These are phyloP conservation scores for Phytophthora pseudosyringae DNA, from an alignment of 352 stramenopile species.

Conservation along the genomic window DNA sequence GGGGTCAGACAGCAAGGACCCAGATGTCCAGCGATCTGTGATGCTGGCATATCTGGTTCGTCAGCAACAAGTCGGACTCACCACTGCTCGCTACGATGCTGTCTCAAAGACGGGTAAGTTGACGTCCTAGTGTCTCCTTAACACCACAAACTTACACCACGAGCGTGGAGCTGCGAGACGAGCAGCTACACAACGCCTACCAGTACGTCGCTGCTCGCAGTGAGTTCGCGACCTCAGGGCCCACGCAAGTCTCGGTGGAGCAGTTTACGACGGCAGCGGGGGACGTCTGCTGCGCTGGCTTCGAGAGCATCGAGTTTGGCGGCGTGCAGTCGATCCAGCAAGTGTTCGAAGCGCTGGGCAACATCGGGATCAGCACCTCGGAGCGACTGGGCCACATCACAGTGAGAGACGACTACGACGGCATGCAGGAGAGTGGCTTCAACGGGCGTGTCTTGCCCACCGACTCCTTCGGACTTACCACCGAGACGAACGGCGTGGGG, in stretches of 20 bases:
- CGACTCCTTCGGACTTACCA: slow-evolving; percentile 29
- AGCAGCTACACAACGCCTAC: slow-evolving; percentile 34
- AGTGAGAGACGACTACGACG: slow-evolving; percentile 51
- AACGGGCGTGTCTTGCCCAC: slow-evolving; percentile 40
- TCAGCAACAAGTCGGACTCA: background rate
- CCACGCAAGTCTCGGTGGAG: slow-evolving; percentile 36
- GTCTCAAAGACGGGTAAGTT: background rate
- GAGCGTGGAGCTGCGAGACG: slow-evolving; percentile 21
- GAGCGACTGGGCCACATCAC: slow-evolving; percentile 45
- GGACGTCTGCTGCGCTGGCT: slow-evolving; percentile 37
- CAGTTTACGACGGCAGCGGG: slow-evolving; percentile 29
- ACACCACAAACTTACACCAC: too few relatives aligned
- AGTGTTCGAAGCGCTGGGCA: slow-evolving; percentile 48
- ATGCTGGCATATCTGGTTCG: background rate
- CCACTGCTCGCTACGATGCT: background rate
- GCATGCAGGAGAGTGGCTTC: slow-evolving; percentile 28
- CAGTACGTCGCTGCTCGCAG: slow-evolving; percentile 39
- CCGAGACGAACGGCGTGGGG: slow-evolving; percentile 38
- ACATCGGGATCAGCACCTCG: slow-evolving; percentile 55
- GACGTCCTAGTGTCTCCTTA: too few relatives aligned
- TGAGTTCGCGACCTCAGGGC: slow-evolving; percentile 35
- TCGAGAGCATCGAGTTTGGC: slow-evolving; percentile 44
- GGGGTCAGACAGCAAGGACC: background rate
- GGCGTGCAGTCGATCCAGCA: slow-evolving; percentile 39
- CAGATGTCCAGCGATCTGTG: background rate